Percentiles rank a stretch among this genome's conserved stretches.
These are phyloP conservation scores for Fusarium hostae DNA, from an alignment of 2,329 filamentous ascomycete genomes.

Conservation along the genomic window DNA sequence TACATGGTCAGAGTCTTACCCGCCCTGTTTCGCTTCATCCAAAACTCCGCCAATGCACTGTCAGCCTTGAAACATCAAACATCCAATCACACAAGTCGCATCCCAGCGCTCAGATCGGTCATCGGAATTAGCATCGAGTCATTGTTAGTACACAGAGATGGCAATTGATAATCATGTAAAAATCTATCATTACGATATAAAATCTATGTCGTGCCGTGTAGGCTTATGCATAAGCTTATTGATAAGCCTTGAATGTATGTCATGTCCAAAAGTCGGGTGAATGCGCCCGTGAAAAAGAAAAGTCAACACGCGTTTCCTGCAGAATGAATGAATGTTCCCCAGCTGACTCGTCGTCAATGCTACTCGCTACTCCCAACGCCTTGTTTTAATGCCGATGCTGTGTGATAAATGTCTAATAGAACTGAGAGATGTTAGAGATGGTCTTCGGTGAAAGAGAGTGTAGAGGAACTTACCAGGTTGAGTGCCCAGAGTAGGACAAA, in stretches of 20 bases:
- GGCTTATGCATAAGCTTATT: constrained; percentile 12
- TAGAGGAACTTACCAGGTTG: constrained; percentile 25
- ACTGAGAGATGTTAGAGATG: constrained; percentile 8
- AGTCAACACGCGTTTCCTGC: neutral
- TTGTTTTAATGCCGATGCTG: neutral
- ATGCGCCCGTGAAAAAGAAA: constrained; percentile 13
- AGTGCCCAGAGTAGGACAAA: constrained; percentile 32
- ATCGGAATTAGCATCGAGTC: neutral
- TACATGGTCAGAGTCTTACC: neutral
- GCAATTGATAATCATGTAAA: neutral
- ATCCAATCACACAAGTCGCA: neutral
- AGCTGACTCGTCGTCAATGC: constrained; percentile 4
- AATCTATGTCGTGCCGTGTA: constrained; percentile 33
- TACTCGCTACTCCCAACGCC: constrained; percentile 34
- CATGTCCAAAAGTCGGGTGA: constrained; percentile 13
- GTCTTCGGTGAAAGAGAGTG: fast-evolving
- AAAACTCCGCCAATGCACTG: neutral
- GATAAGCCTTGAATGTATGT: constrained; percentile 17
- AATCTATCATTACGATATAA: constrained; percentile 30
- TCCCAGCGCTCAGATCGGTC: neutral
- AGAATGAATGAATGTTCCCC: constrained; percentile 1
- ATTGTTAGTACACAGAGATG: fast-evolving
- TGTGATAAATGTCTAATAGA: constrained; percentile 25
- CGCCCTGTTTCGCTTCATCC: neutral
- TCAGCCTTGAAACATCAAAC: neutral